phyloP scores from a whole-genome alignment of 805 yeast genomes.

The Metschnikowia amazonensis region DNA sequence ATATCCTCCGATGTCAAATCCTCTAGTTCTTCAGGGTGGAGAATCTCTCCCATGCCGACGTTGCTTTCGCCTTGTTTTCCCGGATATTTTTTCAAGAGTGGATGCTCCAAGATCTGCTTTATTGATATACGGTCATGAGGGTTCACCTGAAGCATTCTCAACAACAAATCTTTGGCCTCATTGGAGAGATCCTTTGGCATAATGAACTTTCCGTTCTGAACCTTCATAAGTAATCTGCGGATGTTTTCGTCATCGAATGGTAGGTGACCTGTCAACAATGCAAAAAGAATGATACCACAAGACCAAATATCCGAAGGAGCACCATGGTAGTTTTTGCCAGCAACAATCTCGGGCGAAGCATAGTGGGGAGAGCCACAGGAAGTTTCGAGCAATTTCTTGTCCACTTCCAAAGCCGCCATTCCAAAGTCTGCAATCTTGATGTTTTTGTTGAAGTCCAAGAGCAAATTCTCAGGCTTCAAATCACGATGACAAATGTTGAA shows the following conservation, averaged over 20 bases:
- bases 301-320: constrained; percentile 98
- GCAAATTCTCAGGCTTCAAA: constrained; percentile 74
- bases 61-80: constrained; percentile 21
- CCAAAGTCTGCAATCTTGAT: constrained; percentile 98
- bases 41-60: neutral
- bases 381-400: constrained; percentile 80
- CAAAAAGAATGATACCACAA: constrained; percentile 92
- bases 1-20: constrained; percentile 34
- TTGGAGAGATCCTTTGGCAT: constrained; percentile 76
- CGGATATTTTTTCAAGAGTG: constrained; percentile 73
- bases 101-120: constrained; percentile 73
- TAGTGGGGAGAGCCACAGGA: constrained; percentile 98
- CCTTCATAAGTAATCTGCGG: constrained; percentile 79
- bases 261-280: constrained; percentile 87
- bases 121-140: constrained; percentile 79
- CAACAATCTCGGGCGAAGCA: constrained; percentile 96
- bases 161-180: constrained; percentile 85
- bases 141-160: constrained; percentile 75
- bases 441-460: constrained; percentile 77
- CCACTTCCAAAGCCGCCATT: constrained; percentile 94
- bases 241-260: constrained; percentile 98
- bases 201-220: constrained; percentile 80
- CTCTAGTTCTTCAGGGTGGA: constrained; percentile 7
- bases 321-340: constrained; percentile 93
- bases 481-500: constrained; percentile 87